These are phyloP conservation scores for Meyerozyma guilliermondii DNA, from an alignment of 1,139 yeast genomes.

Conservation along the genomic window DNA sequence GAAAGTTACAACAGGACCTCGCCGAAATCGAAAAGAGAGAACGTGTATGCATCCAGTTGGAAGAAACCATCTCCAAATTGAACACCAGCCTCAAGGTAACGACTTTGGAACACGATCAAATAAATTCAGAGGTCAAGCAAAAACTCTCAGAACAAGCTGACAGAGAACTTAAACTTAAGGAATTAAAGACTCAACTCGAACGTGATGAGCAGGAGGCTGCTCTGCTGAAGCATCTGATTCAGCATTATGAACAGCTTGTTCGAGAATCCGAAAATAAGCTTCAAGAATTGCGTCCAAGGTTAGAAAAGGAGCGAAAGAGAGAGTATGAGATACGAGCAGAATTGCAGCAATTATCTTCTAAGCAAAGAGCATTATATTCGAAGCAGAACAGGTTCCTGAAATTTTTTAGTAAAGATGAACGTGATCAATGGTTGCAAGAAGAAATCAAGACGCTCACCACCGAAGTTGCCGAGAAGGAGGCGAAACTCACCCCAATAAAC, in stretches of 20 bases:
- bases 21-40: conserved; percentile 47
- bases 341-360: conserved; percentile 42
- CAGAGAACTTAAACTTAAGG: conserved; percentile 36
- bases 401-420: conserved; percentile 50
- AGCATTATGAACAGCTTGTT: conserved; percentile 17
- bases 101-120: conserved; percentile 47
- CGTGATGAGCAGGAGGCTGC: conserved; percentile 13
- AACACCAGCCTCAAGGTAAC: conserved; percentile 34
- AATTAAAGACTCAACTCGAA: conserved; percentile 17
- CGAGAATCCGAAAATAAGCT: conserved; percentile 19
- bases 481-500: conserved; percentile 19
- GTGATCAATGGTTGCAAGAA: conserved; percentile 64
- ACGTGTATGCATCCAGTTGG: conserved; percentile 38
- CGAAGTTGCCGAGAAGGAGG: conserved; percentile 18
- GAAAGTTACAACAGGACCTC: conserved; percentile 39
- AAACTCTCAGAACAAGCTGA: conserved; percentile 33
- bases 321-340: conserved; percentile 39
- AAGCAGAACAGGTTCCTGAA: conserved; percentile 70
- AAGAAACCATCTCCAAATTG: conserved; percentile 40
- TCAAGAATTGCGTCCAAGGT: conserved; percentile 33
- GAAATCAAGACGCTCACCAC: conserved; percentile 21
- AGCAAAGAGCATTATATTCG: conserved; percentile 61
- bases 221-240: conserved; percentile 14
- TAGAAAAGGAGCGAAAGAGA: conserved; percentile 29
- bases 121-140: conserved; percentile 46